Evolutionary conservation across 2,329 filamentous ascomycete genomes (phyloP).

Genomic region (Ophiostoma sp.): DNA sequence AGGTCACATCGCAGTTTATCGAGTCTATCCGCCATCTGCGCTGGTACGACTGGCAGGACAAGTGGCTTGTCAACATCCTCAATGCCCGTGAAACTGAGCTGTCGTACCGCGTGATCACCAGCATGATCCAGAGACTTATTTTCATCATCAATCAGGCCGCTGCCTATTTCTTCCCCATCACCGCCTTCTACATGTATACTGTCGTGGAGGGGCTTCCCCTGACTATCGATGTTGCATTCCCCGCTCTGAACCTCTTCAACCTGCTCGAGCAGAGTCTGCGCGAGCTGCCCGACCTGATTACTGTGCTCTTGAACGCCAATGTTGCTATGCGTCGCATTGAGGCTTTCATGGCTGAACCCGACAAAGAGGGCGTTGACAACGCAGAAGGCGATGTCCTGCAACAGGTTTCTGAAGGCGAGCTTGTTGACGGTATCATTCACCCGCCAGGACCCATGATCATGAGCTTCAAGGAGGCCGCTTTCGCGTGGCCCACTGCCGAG

Average conservation of each 20-base stretch:
- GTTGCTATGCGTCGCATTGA: slow-evolving; percentile 78
- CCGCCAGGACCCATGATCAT: slow-evolving; percentile 37
- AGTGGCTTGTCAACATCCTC: slow-evolving; percentile 67
- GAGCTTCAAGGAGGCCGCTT: slow-evolving; percentile 59
- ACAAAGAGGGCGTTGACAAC: slow-evolving; percentile 54
- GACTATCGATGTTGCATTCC: slow-evolving; percentile 78
- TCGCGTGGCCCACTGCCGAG: slow-evolving; percentile 69
- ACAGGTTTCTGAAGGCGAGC: slow-evolving; percentile 12
- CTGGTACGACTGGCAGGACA: slow-evolving; percentile 77
- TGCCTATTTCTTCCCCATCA: slow-evolving; percentile 70
- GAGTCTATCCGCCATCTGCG: slow-evolving; percentile 75
- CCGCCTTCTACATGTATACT: slow-evolving; percentile 77
- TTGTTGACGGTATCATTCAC: slow-evolving; percentile 17
- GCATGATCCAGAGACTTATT: slow-evolving; percentile 58
- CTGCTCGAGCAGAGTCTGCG: slow-evolving; percentile 69
- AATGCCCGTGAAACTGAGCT: slow-evolving; percentile 63
- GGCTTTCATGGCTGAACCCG: slow-evolving; percentile 77
- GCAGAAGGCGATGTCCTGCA: slow-evolving; percentile 30
- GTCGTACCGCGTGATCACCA: slow-evolving; percentile 57
- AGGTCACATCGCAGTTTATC: slow-evolving; percentile 78
- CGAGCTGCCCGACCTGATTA: slow-evolving; percentile 70
- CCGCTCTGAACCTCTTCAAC: slow-evolving; percentile 72
- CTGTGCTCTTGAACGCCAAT: slow-evolving; percentile 71
- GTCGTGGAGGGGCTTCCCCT: slow-evolving; percentile 61
- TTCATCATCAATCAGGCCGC: slow-evolving; percentile 64